phyloP scores from a whole-genome alignment of 495 filamentous ascomycete species.

The Corynascus novoguineensis region DNA sequence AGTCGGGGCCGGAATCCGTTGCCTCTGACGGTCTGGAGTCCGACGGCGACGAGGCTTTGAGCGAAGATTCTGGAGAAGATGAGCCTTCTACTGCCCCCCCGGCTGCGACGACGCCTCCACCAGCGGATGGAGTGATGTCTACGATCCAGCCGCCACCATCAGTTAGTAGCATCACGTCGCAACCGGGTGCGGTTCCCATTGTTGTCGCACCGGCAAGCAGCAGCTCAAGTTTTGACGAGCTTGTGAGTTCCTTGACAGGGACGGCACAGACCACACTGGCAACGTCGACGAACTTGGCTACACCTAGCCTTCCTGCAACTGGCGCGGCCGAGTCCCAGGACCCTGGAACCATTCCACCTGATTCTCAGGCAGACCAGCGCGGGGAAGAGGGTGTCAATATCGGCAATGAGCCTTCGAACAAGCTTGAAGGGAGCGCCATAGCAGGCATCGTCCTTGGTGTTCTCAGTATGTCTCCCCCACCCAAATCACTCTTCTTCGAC shows the following conservation, averaged over 20 bases:
- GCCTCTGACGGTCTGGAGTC: constrained; percentile 6
- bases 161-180: neutral
- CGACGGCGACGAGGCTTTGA: neutral
- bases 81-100: neutral
- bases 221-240: neutral
- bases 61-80: too few species aligned
- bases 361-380: neutral
- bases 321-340: neutral
- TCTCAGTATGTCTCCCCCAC: constrained; percentile 12
- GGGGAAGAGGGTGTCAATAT: neutral
- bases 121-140: neutral
- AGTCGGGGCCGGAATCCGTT: neutral
- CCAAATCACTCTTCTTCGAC: neutral
- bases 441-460: constrained; percentile 22
- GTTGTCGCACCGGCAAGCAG: neutral
- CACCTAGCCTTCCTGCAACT: constrained; percentile 1
- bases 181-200: neutral
- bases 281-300: neutral
- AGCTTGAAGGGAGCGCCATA: constrained; percentile 1
- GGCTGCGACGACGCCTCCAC: neutral
- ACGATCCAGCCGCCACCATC: neutral
- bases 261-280: neutral
- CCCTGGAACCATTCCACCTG: neutral
- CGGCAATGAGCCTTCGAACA: neutral
- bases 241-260: neutral